These are phyloP conservation scores for Pisolithus microcarpus DNA, from an alignment of 768 basidiomycete genomes.

Conservation along the genomic window DNA sequence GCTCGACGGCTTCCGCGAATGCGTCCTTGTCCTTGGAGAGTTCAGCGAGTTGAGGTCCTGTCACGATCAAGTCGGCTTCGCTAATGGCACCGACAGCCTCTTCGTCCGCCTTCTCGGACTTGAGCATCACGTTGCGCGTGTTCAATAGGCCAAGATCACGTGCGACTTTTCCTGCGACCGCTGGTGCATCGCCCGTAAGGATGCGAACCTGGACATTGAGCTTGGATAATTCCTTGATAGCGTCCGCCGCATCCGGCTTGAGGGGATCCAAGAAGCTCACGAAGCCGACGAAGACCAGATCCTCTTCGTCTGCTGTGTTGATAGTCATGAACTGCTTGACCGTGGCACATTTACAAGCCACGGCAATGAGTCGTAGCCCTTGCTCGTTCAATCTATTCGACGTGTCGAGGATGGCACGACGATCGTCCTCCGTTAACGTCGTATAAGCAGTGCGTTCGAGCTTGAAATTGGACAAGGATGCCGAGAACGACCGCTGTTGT, in stretches of 20 bases:
- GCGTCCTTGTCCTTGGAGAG: conserved; percentile 23
- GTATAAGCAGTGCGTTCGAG: conserved; percentile 15
- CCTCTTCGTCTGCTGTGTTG: conserved; percentile 20
- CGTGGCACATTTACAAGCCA: conserved; percentile 18
- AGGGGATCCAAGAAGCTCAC: conserved; percentile 24
- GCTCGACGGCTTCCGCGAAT: conserved; percentile 22
- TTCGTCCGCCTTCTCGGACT: conserved; percentile 21
- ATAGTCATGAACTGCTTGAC: conserved; percentile 13
- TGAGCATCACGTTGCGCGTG: conserved; percentile 11
- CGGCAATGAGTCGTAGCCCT: conserved; percentile 24
- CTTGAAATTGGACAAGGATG: conserved; percentile 3
- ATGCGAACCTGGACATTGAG: conserved; percentile 30
- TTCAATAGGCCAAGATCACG: conserved; percentile 30
- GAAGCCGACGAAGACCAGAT: conserved; percentile 25
- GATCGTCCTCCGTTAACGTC: conserved; percentile 13
- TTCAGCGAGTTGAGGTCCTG: conserved; percentile 21
- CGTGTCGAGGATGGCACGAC: conserved; percentile 18
- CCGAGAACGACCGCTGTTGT: conserved; percentile 8
- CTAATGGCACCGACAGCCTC: conserved; percentile 9
- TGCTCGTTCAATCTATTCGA: conserved; percentile 26
- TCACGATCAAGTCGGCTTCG: conserved; percentile 22
- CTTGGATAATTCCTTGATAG: conserved; percentile 20
- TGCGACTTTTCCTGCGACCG: conserved; percentile 32
- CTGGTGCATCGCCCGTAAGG: conserved; percentile 29
- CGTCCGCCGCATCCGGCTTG: conserved; percentile 26